Percentiles rank a stretch among this genome's conserved stretches.
Evolutionary conservation across 1,284 basidiomycete species (phyloP).

Genomic region (Ceratobasidium papillatum): DNA sequence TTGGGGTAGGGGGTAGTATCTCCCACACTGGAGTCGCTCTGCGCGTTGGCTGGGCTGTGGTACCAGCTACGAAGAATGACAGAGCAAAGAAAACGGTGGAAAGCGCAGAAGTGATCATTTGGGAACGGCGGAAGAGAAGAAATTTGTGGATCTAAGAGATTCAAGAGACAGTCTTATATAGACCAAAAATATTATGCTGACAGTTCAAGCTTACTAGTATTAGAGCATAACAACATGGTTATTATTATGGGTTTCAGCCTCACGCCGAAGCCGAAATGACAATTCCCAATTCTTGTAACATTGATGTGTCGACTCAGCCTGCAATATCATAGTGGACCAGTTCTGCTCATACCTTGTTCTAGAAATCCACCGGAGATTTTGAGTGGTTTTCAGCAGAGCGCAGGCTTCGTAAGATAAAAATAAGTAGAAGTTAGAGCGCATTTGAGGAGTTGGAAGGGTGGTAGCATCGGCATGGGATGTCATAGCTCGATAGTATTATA

Average conservation of each 20-base stretch:
- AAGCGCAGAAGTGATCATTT: not conserved
- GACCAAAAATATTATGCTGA: not conserved
- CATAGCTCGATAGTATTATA: too few species aligned
- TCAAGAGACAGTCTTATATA: not conserved
- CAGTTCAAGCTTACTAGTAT: not conserved
- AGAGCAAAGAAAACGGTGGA: not conserved
- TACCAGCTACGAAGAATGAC: not conserved
- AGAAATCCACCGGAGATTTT: too few species aligned
- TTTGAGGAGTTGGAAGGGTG: too few species aligned
- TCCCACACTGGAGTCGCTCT: not conserved
- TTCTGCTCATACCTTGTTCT: too few species aligned
- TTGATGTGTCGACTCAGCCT: too few species aligned
- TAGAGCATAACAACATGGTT: not conserved
- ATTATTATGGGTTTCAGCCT: not conserved
- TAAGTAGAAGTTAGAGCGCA: too few species aligned
- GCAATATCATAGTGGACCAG: too few species aligned
- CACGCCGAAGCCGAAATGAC: not conserved
- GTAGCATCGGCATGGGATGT: too few species aligned
- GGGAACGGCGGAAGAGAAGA: not conserved
- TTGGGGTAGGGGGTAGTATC: not conserved
- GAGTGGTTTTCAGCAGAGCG: too few species aligned
- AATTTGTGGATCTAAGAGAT: not conserved
- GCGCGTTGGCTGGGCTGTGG: not conserved
- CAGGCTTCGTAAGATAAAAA: too few species aligned
- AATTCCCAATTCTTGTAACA: not conserved